These are phyloP conservation scores for Boletellus sp. DNA, from an alignment of 768 basidiomycete genomes.

Conservation along the genomic window DNA sequence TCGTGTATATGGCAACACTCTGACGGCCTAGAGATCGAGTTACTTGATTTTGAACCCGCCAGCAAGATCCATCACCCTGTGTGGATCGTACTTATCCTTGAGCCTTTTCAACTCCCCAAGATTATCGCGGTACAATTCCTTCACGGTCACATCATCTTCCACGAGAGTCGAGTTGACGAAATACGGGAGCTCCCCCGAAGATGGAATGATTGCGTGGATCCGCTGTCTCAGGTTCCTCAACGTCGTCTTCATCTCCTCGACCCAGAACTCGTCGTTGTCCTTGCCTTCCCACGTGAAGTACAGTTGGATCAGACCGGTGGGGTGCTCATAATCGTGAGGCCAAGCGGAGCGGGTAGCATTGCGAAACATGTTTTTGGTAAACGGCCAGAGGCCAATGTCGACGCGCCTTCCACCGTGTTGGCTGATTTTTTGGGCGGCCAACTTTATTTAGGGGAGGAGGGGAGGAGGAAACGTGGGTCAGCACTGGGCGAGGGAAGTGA, in stretches of 20 bases:
- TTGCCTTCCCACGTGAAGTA: slow-evolving; percentile 15
- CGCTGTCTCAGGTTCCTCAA: background rate
- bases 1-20: no score
- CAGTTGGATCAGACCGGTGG: slow-evolving; percentile 12
- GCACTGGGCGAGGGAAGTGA: no score
- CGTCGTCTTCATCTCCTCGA: slow-evolving; percentile 4
- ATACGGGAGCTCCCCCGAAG: slow-evolving; percentile 2
- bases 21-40: no score
- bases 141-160: slow-evolving; percentile 1
- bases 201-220: background rate
- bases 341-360: slow-evolving; percentile 10
- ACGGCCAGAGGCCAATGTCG: slow-evolving; percentile 13
- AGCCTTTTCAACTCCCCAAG: background rate
- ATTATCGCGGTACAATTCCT: slow-evolving; percentile 10
- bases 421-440: background rate
- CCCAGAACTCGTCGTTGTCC: slow-evolving; percentile 10
- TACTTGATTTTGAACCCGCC: slow-evolving; percentile 21
- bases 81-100: slow-evolving; percentile 10
- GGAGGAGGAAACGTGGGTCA: no score
- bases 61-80: slow-evolving; percentile 8
- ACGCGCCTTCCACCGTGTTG: slow-evolving; percentile 2
- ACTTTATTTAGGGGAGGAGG: no score
- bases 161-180: slow-evolving; percentile 10
- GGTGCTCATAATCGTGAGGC: slow-evolving; percentile 15
- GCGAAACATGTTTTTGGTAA: slow-evolving; percentile 13